A percentile compares a stretch with the other conserved stretches of the same genome.
phyloP scores from a whole-genome alignment of 345 rosid genomes.

The Arabidopsis arenosa region DNA sequence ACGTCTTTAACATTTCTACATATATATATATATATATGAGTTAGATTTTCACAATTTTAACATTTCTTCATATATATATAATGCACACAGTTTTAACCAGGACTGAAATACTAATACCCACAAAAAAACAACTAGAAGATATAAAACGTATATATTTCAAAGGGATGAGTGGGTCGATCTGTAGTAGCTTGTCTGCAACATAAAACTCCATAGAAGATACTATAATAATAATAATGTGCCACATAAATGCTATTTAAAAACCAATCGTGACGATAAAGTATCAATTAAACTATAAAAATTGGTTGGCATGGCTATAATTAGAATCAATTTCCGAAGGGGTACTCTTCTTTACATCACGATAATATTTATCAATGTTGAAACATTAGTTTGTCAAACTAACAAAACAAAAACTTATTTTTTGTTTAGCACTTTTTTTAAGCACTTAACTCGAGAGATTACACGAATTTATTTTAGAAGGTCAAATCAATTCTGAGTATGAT shows the following conservation, averaged over 20 bases:
- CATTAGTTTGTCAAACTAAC: too few species aligned
- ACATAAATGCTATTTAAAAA: background rate
- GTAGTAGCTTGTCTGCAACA: conserved; percentile 16
- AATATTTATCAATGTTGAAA: too few species aligned
- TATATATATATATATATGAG: background rate
- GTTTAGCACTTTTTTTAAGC: too few species aligned
- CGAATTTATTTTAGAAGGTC: too few species aligned
- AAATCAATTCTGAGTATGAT: too few species aligned
- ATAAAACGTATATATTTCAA: background rate
- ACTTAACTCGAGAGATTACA: too few species aligned
- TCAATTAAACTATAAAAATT: background rate
- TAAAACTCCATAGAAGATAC: conserved; percentile 9
- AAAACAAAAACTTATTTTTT: too few species aligned
- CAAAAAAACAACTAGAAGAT: background rate
- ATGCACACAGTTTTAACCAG: background rate
- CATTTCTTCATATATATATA: background rate
- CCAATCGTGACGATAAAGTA: background rate
- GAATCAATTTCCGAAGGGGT: background rate
- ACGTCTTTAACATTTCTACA: background rate
- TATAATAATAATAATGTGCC: background rate
- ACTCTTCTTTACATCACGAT: background rate
- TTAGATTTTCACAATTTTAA: too few species aligned
- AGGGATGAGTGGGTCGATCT: background rate
- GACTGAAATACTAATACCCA: background rate
- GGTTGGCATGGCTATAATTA: conserved; percentile 11